These are phyloP conservation scores for Candida andamanensis DNA, from an alignment of 805 yeast genomes.

Conservation along the genomic window DNA sequence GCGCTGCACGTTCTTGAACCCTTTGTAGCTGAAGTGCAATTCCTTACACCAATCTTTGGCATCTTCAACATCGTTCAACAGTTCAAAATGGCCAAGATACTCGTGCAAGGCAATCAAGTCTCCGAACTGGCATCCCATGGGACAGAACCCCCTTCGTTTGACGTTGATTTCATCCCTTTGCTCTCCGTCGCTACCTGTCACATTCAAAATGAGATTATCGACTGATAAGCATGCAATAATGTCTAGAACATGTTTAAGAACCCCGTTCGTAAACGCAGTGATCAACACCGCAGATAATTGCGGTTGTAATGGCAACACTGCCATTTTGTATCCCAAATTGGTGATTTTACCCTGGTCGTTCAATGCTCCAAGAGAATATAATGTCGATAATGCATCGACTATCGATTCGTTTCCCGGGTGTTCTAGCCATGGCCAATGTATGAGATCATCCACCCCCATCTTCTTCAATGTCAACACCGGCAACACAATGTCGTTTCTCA, in stretches of 20 bases:
- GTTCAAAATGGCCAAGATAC: conserved; percentile 51
- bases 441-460: conserved; percentile 75
- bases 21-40: conserved; percentile 68
- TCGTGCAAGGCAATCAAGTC: conserved; percentile 83
- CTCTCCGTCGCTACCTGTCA: conserved; percentile 55
- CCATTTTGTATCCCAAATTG: conserved; percentile 76
- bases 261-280: conserved; percentile 55
- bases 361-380: conserved; percentile 75
- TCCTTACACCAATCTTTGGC: conserved; percentile 80
- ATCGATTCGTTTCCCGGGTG: conserved; percentile 80
- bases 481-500: conserved; percentile 77
- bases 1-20: conserved; percentile 69
- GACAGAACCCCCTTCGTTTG: conserved; percentile 62
- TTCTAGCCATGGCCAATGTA: conserved; percentile 90
- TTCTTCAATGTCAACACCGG: conserved; percentile 82
- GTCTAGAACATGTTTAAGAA: conserved; percentile 69
- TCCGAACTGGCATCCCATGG: conserved; percentile 69
- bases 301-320: conserved; percentile 87
- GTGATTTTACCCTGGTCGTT: conserved; percentile 76
- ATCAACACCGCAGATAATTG: conserved; percentile 82
- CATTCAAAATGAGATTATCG: conserved; percentile 78
- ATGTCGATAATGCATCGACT: conserved; percentile 67
- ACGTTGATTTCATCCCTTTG: conserved; percentile 80
- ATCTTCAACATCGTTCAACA: conserved; percentile 42
- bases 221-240: conserved; percentile 91